Conservation (phyloP, 192 early-diverging fungal species). For the Linnemannia exigua region DNA sequence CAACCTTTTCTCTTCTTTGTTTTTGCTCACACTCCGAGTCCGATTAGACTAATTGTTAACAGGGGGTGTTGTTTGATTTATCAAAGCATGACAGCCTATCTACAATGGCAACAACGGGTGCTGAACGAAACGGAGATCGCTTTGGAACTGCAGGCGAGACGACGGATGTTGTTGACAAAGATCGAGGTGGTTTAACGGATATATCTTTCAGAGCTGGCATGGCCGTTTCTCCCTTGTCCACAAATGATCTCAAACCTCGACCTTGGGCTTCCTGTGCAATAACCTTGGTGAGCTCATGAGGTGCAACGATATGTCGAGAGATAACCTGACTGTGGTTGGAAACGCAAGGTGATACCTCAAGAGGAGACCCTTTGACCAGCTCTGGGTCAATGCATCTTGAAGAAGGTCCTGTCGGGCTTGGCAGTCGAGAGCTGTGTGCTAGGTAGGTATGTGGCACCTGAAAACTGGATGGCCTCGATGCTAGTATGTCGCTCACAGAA, state of each 20-base stretch:
- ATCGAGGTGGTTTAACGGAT: too few species aligned
- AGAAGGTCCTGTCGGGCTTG: background rate
- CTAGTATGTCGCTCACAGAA: background rate
- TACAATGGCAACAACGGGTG: background rate
- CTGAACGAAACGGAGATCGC: constrained; percentile 22
- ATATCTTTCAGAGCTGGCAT: too few species aligned
- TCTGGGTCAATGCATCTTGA: background rate
- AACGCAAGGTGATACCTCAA: background rate
- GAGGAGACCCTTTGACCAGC: background rate
- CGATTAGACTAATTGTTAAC: too few species aligned
- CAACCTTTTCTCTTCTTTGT: too few species aligned
- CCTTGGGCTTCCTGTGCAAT: constrained; percentile 40
- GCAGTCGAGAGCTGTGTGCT: too few species aligned
- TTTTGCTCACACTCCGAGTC: too few species aligned
- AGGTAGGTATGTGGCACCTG: background rate
- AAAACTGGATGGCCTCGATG: background rate
- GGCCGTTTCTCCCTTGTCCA: background rate
- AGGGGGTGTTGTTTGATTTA: too few species aligned
- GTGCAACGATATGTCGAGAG: constrained; percentile 33
- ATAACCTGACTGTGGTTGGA: background rate
- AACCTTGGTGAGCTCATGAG: constrained; percentile 21
- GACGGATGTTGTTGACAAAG: background rate
- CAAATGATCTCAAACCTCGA: background rate
- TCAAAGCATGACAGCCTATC: background rate
- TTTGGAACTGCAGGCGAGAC: background rate